Base-by-base conservation (phyloP, 2,329 filamentous ascomycete genomes). In the Escovopsis sp. region DNA sequence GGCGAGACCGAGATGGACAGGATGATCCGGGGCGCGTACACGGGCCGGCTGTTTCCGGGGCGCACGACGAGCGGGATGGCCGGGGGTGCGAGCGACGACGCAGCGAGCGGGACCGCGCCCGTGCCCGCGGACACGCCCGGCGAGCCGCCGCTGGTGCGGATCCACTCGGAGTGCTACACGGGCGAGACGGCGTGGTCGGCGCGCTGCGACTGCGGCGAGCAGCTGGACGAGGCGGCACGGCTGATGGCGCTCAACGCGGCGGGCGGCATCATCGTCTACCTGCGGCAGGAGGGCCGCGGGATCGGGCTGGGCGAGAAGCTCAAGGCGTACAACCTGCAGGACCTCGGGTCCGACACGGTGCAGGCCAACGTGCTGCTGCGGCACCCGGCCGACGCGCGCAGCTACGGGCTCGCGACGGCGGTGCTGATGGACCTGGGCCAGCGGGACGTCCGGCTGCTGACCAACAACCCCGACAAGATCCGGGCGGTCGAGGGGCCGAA, bases 131-230 rank as follows among this genome's bases (percentile, higher is more conserved):
- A 7, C 38, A 44, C 32, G 35, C 26, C 40, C n/a, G 33, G 43
- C 7, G 51, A 55, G 36, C 45, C 48, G 40, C 85, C 91, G 0
- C 68, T 98, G 34, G 89, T 98, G 38, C 76, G 91, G 44, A 98
- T 98, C 57, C 91, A 98, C 61, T 94, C 85, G 3, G 91, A 98
- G 63, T 98, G 91, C 65, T 98, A 98, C 62, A 98, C 91, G 0
- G 91, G 91, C 45, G 91, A 98, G 68, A 98, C 91, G 1, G 91
- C 93, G 1, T 96, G 91, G 91, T 95, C 88, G 7, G 89, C 91
- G 33, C 80, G 91, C 26, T 98, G 91, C 65, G 91, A 98, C 64
- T 98, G 91, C 60, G 91, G 91, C 44, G 91, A 98, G 64, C 91
- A 98, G 60, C 73, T 98, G 2, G 91, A 98, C 60, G 91, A 98